Base-by-base conservation (phyloP, 371 early-diverging fungal genomes). In the Funneliformis caledonium region DNA sequence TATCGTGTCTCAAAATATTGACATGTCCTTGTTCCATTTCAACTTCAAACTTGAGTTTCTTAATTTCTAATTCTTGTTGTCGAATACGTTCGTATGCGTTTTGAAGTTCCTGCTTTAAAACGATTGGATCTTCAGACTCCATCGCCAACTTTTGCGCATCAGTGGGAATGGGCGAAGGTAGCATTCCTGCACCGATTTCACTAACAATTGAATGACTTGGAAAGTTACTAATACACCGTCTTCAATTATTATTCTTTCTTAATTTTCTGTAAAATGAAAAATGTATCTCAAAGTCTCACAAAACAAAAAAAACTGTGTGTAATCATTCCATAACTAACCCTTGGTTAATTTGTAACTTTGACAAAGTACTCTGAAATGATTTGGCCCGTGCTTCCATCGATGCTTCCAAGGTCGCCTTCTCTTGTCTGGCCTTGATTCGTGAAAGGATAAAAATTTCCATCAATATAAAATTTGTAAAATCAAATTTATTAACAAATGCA, bases 1-100 rank as follows among this genome's bases (percentile, higher is more conserved):
- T 92, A 48, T 93, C 93, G 83, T 92, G 91, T 48, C 90, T 86
- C 31, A 92, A 84, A 31, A 92, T 91, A 69, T 91, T 92, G 52
- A 88, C 88, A 70, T 92, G 91, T 2, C 93, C 93, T 64, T 89
- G 88, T 69, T 91, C 93, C 85, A 92, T 90, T 73, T 93, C 92
- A 61, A 93, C 80, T 65, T 93, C 92, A 82, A 91, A 90, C 42
- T 88, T 86, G 19, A 91, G 83, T 65, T 89, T 91, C 79, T 91
- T 90, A 74, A 92, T 22, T 7, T 72, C 47, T 22, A 73, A 72
- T 61, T 70, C 68, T 37, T 68, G 68, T 68, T 68, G 68, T 31
- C 68, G 68, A 43, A 68, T 68, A 37, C 43, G 33, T 12, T 68
- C 68, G 11, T 68, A 37, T 68, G 68, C 68, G 19, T 68, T 26